Percentiles rank a stretch among this genome's conserved stretches.
Conservation (phyloP, 2,329 filamentous ascomycete genomes). For the Berkeleyomyces basicola region DNA sequence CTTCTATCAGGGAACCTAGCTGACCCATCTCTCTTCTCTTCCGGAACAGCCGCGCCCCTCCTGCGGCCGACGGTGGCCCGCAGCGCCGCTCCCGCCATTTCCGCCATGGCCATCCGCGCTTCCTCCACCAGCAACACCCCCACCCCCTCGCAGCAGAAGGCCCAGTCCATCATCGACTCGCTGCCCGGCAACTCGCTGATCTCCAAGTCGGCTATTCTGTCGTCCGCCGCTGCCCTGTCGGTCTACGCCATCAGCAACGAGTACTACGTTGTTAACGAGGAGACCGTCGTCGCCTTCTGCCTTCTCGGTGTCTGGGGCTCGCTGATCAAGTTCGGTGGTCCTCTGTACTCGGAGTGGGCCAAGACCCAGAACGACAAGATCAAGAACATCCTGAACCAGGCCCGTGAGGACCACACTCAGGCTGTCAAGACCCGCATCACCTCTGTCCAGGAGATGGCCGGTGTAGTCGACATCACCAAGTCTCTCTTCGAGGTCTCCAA, state of each 20-base stretch:
- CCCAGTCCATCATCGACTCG: conserved; percentile 83
- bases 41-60: conserved; percentile 61
- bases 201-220: conserved; percentile 95
- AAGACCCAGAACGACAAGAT: conserved; percentile 80
- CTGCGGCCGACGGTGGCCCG: conserved; percentile 67
- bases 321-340: conserved; percentile 85
- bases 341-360: conserved; percentile 85
- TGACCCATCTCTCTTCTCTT: conserved; percentile 7
- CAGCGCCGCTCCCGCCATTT: conserved; percentile 59
- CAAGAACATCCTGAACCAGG: conserved; percentile 85
- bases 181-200: conserved; percentile 82
- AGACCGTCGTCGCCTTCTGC: conserved; percentile 86
- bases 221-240: conserved; percentile 74
- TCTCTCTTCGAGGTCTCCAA: conserved; percentile 93
- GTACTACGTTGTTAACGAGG: conserved; percentile 99
- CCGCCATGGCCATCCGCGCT: conserved; percentile 42
- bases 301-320: conserved; percentile 85
- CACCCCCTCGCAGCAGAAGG: conserved; percentile 88
- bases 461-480: conserved; percentile 95
- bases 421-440: conserved; percentile 90
- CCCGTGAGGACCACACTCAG: conserved; percentile 83
- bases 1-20: background rate
- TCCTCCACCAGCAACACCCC: conserved; percentile 50
- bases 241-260: conserved; percentile 97
- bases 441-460: conserved; percentile 84